A percentile compares a stretch with the other conserved stretches of the same genome.
These are phyloP conservation scores for Tylopilus orsonianus DNA, from an alignment of 1,284 basidiomycete species.

Conservation along the genomic window DNA sequence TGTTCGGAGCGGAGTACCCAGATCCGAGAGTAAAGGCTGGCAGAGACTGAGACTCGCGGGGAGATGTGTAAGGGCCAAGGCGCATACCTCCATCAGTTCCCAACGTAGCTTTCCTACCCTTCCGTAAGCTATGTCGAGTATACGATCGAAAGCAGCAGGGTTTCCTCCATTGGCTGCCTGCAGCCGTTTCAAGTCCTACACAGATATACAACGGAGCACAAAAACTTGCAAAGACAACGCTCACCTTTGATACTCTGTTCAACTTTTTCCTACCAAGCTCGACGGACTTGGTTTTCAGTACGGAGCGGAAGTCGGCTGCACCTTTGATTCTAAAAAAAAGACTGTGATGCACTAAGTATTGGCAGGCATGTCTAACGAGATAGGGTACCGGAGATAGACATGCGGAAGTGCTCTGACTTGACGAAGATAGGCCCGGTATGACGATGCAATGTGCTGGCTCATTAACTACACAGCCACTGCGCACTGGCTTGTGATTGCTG, in stretches of 20 bases:
- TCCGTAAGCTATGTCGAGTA: constrained; percentile 80
- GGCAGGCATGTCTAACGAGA: neutral
- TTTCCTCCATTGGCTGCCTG: constrained; percentile 57
- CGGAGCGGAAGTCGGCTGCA: constrained; percentile 53
- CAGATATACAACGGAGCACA: neutral
- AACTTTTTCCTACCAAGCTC: constrained; percentile 42
- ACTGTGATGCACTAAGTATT: constrained; percentile 38
- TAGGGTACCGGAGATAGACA: constrained; percentile 28
- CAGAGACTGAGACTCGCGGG: constrained; percentile 9
- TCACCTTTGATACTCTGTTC: constrained; percentile 52
- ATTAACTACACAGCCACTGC: constrained; percentile 19
- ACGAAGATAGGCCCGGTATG: constrained; percentile 33
- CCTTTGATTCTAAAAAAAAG: constrained; percentile 65
- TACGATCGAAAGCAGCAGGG: constrained; percentile 50
- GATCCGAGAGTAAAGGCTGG: constrained; percentile 55
- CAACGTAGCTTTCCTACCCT: constrained; percentile 66
- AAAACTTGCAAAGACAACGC: neutral
- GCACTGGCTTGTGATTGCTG: too few species aligned
- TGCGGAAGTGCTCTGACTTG: constrained; percentile 33
- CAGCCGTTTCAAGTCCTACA: constrained; percentile 57
- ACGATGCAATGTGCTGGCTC: constrained; percentile 16
- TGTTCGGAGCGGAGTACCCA: constrained; percentile 42
- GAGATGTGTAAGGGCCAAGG: neutral
- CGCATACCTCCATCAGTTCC: constrained; percentile 60
- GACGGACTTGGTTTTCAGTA: constrained; percentile 33